Evolutionary conservation across 208 protist genomes (phyloP), one percentile per base, ranked within the genome.

Genomic region (Porcisia deanei): DNA sequence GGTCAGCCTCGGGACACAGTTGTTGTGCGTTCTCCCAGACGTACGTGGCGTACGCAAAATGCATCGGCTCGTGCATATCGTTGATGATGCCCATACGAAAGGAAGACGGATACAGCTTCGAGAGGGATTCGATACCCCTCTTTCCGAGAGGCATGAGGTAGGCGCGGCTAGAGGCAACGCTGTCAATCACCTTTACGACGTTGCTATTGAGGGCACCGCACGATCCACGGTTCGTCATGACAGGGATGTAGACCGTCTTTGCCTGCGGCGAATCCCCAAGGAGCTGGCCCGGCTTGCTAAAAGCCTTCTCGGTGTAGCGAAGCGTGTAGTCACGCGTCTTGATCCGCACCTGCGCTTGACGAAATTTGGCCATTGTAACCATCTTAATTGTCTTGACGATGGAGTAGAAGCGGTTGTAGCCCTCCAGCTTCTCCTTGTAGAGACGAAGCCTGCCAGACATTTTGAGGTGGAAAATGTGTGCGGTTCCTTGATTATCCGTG

Each of bases 331-430:
- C 93, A 65, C 93, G 91, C 16, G 92, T 97, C 77, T 93, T 94
- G 41, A 91, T 87, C 63, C 91, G 89, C 41, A 69, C 67, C 81
- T 96, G 89, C 20, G 89, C 81, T 68, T 86, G 81, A 37, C 92
- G 90, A 80, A 90, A 97, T 78, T 97, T 97, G 39, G 93, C 91
- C 67, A 97, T 79, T 25, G 93, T 96, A n/a, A 97, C 92, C 91
- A 95, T 96, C 83, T 97, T 97, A 66, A 97, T 97, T 20, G 93
- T 97, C 85, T 95, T 97, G 47, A 97, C 91, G 63, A 97, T 97
- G 37, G 88, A 91, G 85, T 97, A 95, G 84, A 96, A 97, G 72
- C 84, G 83, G 76, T 97, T 97, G 83, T 97, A 97, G 49, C 93
- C 93, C 80, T 94, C 93, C 73, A 97, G 85, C 80, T 97, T 97